Percentiles rank a stretch among this genome's conserved stretches.
Conservation (phyloP, 2,329 filamentous ascomycete species). For the Paraphaeosphaeria minitans region DNA sequence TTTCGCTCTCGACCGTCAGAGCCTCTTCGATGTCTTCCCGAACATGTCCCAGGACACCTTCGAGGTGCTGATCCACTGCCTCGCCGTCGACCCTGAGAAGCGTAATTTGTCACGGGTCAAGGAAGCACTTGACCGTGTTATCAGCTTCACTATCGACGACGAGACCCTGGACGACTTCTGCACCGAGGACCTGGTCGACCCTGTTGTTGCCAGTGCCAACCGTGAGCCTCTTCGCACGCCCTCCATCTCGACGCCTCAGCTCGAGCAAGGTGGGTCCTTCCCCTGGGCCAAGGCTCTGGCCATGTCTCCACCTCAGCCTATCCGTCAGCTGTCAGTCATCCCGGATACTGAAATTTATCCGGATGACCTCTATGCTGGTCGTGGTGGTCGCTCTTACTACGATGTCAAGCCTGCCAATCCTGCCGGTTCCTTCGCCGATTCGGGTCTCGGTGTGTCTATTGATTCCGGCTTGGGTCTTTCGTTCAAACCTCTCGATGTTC, state of each 20-base stretch:
- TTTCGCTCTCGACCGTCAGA: conserved; percentile 91
- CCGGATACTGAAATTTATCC: conserved; percentile 76
- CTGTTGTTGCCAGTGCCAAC: conserved; percentile 80
- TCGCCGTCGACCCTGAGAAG: conserved; percentile 89
- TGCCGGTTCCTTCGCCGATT: conserved; percentile 84
- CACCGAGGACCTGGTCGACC: conserved; percentile 71
- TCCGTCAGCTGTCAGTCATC: conserved; percentile 86
- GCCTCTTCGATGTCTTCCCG: conserved; percentile 95
- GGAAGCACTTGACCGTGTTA: conserved; percentile 75
- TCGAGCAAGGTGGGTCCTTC: conserved; percentile 79
- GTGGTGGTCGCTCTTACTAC: conserved; percentile 68
- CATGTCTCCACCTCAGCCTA: conserved; percentile 69
- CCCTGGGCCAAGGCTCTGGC: conserved; percentile 94
- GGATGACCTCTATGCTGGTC: conserved; percentile 82
- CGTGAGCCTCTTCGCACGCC: conserved; percentile 95
- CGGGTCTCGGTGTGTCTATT: conserved; percentile 77
- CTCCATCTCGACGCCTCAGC: conserved; percentile 84
- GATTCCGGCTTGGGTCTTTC: conserved; percentile 83
- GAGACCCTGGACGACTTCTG: conserved; percentile 94
- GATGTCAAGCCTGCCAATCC: conserved; percentile 76
- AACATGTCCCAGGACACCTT: conserved; percentile 99
- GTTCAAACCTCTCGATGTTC: conserved; percentile 68
- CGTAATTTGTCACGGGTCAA: conserved; percentile 80
- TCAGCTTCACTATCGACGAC: conserved; percentile 93
- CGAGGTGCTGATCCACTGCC: conserved; percentile 86